phyloP scores from a whole-genome alignment of 2,329 filamentous ascomycete genomes.

The Talaromyces verruculosus region DNA sequence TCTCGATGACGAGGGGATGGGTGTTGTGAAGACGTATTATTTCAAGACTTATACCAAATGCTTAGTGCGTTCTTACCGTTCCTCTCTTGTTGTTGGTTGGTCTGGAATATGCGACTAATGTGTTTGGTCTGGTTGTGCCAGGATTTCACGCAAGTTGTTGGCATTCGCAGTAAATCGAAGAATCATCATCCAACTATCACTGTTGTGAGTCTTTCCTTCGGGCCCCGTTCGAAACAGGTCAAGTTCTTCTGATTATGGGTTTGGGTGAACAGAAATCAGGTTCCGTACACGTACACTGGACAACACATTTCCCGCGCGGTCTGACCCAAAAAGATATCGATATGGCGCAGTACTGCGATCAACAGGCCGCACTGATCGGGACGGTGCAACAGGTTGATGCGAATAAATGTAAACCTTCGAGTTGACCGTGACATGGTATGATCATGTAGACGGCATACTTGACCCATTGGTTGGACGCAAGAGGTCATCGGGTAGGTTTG shows the following conservation, averaged over 20 bases:
- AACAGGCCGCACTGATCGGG: slow-evolving; percentile 37
- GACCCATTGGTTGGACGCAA: background rate
- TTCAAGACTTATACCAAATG: slow-evolving; percentile 43
- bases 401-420: slow-evolving; percentile 15
- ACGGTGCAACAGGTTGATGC: slow-evolving; percentile 28
- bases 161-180: slow-evolving; percentile 38
- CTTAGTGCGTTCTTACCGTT: slow-evolving; percentile 29
- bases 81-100: background rate
- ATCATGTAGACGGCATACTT: no score
- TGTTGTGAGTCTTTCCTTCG: slow-evolving; percentile 31
- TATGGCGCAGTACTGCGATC: slow-evolving; percentile 41
- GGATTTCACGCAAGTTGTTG: slow-evolving; percentile 41
- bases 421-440: background rate
- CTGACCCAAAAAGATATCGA: slow-evolving; percentile 39
- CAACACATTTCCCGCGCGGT: slow-evolving; percentile 42
- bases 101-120: background rate
- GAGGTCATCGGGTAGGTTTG: background rate
- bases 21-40: slow-evolving; percentile 40
- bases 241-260: background rate
- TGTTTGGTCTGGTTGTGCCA: slow-evolving; percentile 20
- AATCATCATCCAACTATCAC: slow-evolving; percentile 44
- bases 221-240: no score
- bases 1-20: slow-evolving; percentile 36
- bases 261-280: slow-evolving; percentile 27
- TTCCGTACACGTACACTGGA: slow-evolving; percentile 43